phyloP scores from a whole-genome alignment of 352 stramenopile species.

The Pythium volutum region DNA sequence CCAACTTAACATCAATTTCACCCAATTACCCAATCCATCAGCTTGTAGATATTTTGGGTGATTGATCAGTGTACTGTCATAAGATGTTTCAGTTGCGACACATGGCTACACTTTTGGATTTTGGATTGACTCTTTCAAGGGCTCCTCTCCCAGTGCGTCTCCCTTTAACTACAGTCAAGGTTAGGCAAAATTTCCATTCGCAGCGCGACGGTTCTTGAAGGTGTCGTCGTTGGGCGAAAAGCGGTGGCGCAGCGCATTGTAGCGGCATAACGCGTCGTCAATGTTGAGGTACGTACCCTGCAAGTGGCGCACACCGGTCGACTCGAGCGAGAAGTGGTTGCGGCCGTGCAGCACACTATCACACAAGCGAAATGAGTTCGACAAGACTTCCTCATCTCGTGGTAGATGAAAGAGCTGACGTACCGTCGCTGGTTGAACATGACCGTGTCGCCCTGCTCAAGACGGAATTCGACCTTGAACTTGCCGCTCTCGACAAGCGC shows the following conservation, averaged over 20 bases:
- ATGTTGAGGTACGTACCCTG: conserved; percentile 89
- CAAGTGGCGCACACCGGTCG: conserved; percentile 73
- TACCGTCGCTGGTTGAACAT: conserved; percentile 84
- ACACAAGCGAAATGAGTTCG: not conserved
- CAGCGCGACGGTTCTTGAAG: conserved; percentile 63
- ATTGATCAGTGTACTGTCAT: not conserved
- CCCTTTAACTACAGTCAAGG: too few species aligned
- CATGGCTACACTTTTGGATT: conserved; percentile 10
- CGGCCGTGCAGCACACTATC: conserved; percentile 68
- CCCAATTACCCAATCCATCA: conserved; percentile 1
- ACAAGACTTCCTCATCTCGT: too few species aligned
- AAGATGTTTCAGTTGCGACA: not conserved
- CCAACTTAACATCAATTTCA: too few species aligned
- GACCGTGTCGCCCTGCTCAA: conserved; percentile 76
- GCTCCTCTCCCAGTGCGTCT: too few species aligned
- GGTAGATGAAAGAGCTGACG: too few species aligned
- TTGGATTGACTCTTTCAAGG: too few species aligned
- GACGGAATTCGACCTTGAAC: conserved; percentile 73
- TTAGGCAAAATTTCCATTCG: conserved; percentile 66
- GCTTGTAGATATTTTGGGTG: not conserved
- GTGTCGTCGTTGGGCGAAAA: conserved; percentile 37
- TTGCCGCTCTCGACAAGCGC: conserved; percentile 73
- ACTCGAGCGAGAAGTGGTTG: conserved; percentile 66
- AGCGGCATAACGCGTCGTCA: conserved; percentile 82
- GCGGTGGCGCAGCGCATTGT: conserved; percentile 66